Conservation (phyloP, 2,329 filamentous ascomycete species). For the Aspergillus neotritici region DNA sequence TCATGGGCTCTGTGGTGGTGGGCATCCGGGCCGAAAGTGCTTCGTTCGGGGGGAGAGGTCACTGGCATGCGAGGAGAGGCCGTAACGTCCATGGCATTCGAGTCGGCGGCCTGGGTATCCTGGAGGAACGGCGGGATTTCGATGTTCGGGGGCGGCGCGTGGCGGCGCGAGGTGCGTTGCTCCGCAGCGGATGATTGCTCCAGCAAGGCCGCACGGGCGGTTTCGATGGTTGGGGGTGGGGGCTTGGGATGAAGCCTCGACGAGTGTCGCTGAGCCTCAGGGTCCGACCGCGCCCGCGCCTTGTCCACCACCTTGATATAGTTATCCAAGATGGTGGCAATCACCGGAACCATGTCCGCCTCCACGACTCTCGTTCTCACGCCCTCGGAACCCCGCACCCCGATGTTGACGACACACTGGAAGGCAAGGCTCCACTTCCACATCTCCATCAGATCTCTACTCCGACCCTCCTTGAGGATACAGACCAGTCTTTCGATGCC, state of each 20-base stretch:
- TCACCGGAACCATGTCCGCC: slow-evolving; percentile 98
- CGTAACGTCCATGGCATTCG: slow-evolving; percentile 54
- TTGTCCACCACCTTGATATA: slow-evolving; percentile 96
- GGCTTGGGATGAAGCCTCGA: slow-evolving; percentile 28
- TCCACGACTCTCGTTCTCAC: slow-evolving; percentile 94
- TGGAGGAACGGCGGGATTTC: slow-evolving; percentile 62
- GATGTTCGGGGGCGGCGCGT: slow-evolving; percentile 77
- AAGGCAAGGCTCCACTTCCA: slow-evolving; percentile 99
- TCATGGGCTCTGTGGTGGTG: slow-evolving; percentile 46
- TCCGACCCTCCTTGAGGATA: slow-evolving; percentile 95
- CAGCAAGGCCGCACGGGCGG: slow-evolving; percentile 31
- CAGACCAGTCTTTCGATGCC: slow-evolving; percentile 94
- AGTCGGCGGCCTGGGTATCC: slow-evolving; percentile 44
- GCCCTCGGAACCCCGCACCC: slow-evolving; percentile 87
- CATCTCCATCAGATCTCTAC: slow-evolving; percentile 99
- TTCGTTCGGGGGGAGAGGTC: slow-evolving; percentile 66
- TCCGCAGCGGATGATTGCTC: slow-evolving; percentile 51
- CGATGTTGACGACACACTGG: slow-evolving; percentile 98
- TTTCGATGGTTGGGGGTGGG: slow-evolving; percentile 23
- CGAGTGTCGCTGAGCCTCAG: slow-evolving; percentile 58
- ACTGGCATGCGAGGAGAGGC: slow-evolving; percentile 59
- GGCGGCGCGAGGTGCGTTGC: slow-evolving; percentile 62
- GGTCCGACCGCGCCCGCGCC: slow-evolving; percentile 77
- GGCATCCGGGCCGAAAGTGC: slow-evolving; percentile 55
- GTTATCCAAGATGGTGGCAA: slow-evolving; percentile 95